These are phyloP conservation scores for Boletus tylopilopsis DNA, from an alignment of 768 basidiomycete genomes.

Conservation along the genomic window DNA sequence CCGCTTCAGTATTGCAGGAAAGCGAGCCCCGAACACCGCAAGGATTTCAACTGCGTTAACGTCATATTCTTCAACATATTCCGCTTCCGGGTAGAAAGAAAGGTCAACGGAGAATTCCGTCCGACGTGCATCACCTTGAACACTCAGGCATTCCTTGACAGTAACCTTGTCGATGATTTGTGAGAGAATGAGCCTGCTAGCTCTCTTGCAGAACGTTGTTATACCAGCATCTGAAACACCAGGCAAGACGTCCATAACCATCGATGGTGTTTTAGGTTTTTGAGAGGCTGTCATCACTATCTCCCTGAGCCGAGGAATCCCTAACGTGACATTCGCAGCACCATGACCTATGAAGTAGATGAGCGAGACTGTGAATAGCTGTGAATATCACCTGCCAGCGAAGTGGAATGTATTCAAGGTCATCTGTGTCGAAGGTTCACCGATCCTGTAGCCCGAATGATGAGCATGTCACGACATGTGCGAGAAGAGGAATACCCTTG, in stretches of 20 bases:
- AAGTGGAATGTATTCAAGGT: constrained; percentile 99
- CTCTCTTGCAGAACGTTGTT: constrained; percentile 82
- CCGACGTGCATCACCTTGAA: constrained; percentile 63
- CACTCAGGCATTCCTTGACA: constrained; percentile 74
- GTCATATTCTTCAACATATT: constrained; percentile 83
- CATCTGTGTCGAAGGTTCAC: constrained; percentile 99
- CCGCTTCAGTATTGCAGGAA: constrained; percentile 77
- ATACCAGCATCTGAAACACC: constrained; percentile 53
- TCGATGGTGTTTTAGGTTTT: constrained; percentile 95
- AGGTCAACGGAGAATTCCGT: constrained; percentile 81
- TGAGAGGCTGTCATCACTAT: constrained; percentile 98
- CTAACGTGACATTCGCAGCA: constrained; percentile 97
- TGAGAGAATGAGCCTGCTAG: constrained; percentile 80
- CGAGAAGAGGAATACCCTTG: constrained; percentile 68
- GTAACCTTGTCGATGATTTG: constrained; percentile 81
- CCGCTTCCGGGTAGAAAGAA: constrained; percentile 79
- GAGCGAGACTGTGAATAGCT: neutral
- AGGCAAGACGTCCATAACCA: constrained; percentile 74
- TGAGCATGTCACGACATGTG: neutral
- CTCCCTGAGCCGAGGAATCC: constrained; percentile 97
- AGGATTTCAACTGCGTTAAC: constrained; percentile 71
- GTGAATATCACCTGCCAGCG: constrained; percentile 57
- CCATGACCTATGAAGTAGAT: constrained; percentile 71
- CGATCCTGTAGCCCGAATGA: constrained; percentile 57
- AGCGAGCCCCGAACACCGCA: constrained; percentile 63